phyloP scores from a whole-genome alignment of 805 yeast genomes.

The Naumovozyma dairenensis region DNA sequence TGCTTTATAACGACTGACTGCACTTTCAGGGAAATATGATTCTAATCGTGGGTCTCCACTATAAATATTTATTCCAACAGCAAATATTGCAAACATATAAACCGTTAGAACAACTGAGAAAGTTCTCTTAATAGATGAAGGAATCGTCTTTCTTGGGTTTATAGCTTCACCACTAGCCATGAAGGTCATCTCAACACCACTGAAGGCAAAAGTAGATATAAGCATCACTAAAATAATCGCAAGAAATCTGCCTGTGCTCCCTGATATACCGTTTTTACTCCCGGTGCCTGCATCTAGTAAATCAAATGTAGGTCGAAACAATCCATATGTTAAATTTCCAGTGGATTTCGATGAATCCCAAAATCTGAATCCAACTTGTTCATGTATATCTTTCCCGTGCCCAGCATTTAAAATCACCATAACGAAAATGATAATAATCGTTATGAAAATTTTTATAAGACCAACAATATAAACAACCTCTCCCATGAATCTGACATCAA shows the following conservation, averaged over 20 bases:
- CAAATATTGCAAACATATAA: slow-evolving; percentile 56
- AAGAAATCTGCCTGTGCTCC: slow-evolving; percentile 49
- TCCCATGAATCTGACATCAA: slow-evolving; percentile 65
- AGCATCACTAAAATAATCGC: slow-evolving; percentile 52
- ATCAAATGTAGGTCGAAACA: slow-evolving; percentile 66
- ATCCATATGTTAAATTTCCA: slow-evolving; percentile 47
- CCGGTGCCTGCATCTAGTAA: slow-evolving; percentile 51
- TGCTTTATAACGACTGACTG: slow-evolving; percentile 8
- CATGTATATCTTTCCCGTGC: slow-evolving; percentile 23
- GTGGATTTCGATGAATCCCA: slow-evolving; percentile 46
- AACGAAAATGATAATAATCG: slow-evolving; percentile 45
- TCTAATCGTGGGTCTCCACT: slow-evolving; percentile 68
- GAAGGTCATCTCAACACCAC: slow-evolving; percentile 75
- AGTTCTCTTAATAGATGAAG: slow-evolving; percentile 65
- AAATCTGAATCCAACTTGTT: slow-evolving; percentile 52
- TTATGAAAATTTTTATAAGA: slow-evolving; percentile 43
- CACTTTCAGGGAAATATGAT: slow-evolving; percentile 34
- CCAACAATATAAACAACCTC: slow-evolving; percentile 62
- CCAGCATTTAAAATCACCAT: slow-evolving; percentile 56
- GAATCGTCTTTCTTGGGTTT: slow-evolving; percentile 67
- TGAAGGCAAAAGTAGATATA: slow-evolving; percentile 64
- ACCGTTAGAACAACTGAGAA: slow-evolving; percentile 61
- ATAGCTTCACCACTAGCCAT: slow-evolving; percentile 82
- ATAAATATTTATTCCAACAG: slow-evolving; percentile 63
- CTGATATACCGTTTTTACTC: slow-evolving; percentile 46